Base-by-base conservation (phyloP, 208 protist species). In the Leishmania guyanensis region DNA sequence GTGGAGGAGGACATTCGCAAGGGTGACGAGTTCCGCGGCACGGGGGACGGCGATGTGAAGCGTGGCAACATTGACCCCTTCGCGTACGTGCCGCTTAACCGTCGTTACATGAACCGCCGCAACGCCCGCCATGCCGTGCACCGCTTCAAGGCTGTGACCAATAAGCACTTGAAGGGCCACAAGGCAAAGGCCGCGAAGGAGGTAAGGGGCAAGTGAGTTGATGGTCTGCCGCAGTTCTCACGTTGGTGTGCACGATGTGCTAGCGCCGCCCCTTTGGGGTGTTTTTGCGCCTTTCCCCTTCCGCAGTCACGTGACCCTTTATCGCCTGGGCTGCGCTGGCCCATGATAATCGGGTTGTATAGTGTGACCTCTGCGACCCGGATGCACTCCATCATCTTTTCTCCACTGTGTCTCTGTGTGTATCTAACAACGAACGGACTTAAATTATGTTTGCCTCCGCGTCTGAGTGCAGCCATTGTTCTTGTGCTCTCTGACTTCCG, bases 51-150 rank as follows among this genome's bases (percentile, higher is more conserved):
- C 48, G 95, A 98, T 88, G 89, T 98, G 58, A 91, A 93, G 60
- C 91, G 92, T 29, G 95, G 95, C 39, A 94, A 89, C 77, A 22
- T 96, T 33, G 95, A 96, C 26, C 95, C 95, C 33, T 98, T 89
- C 83, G 95, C 95, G 5, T 98, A 98, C 82, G 93, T 98, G 54
- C 95, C 95, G 65, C 89, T 98, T 29, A 98, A 97, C 80, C 87
- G 92, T 6, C 87, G 90, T 39, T 97, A 93, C 89, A 96, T 98
- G 92, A 98, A 98, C 83, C 88, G 88, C n/a, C 94, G 95, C 51
- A 88, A 96, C 77, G 84, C 89, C 39, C 92, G 92, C 36, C 86
- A 97, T 78, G 92, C 91, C 29, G 81, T 98, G 50, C 90, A 96
- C 81, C 92, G 95, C 73, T 93, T 98, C 75, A 78, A 94, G 70